Evolutionary conservation across 805 yeast genomes (phyloP).

Genomic region (Metschnikowia shivogae): DNA sequence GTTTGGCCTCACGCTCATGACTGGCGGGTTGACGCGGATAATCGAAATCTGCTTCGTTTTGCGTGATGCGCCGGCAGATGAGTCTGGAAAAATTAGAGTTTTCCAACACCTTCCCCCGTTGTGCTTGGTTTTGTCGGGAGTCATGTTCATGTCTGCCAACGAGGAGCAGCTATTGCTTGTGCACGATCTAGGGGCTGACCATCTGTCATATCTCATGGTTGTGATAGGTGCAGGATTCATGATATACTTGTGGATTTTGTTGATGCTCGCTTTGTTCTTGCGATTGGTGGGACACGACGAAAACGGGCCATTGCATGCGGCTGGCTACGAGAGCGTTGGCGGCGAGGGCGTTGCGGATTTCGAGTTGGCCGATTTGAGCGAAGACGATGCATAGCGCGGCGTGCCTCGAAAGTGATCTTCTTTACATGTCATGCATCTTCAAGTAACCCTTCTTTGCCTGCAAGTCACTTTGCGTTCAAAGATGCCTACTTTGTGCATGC

Average conservation of each 20-base stretch:
- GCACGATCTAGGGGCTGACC: conserved; percentile 73
- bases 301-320: conserved; percentile 28
- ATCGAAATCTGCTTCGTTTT: conserved; percentile 78
- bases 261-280: conserved; percentile 58
- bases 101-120: conserved; percentile 89
- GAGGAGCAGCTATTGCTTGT: conserved; percentile 81
- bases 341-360: conserved; percentile 27
- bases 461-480: background rate
- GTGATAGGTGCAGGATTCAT: conserved; percentile 70
- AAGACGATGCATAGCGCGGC: conserved; percentile 5
- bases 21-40: conserved; percentile 72
- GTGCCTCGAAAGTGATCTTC: background rate
- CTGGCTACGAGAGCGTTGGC: conserved; percentile 16
- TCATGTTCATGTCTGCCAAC: conserved; percentile 86
- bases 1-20: conserved; percentile 78
- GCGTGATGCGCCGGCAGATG: conserved; percentile 48
- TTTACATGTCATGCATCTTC: background rate
- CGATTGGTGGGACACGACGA: conserved; percentile 39
- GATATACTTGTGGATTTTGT: conserved; percentile 60
- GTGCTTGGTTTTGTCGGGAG: conserved; percentile 71
- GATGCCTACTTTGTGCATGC: background rate
- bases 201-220: conserved; percentile 74
- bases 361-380: conserved; percentile 31
- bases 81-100: conserved; percentile 46
- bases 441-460: background rate